Percentiles rank a stretch among this genome's conserved stretches.
Evolutionary conservation across 495 filamentous ascomycete genomes (phyloP).

Genomic region (Lasiosphaeria hispida): DNA sequence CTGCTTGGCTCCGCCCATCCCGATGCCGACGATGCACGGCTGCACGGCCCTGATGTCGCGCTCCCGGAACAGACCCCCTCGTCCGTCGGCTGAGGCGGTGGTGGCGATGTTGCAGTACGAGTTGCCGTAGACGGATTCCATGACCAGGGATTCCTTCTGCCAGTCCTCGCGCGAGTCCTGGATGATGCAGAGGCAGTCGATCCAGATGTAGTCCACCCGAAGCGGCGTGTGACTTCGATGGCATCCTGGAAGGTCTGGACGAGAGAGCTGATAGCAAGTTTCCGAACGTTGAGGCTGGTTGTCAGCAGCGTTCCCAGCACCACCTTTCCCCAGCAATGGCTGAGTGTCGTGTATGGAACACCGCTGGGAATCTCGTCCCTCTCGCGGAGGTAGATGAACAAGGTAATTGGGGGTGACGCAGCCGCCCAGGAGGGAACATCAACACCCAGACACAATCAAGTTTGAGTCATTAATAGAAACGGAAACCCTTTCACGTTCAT

Average conservation of each 20-base stretch:
- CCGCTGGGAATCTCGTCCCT: too few relatives aligned
- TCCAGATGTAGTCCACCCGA: slow-evolving; percentile 24
- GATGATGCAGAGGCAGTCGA: slow-evolving; percentile 23
- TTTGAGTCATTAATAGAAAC: too few relatives aligned
- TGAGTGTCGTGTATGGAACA: too few relatives aligned
- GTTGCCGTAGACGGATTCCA: slow-evolving; percentile 21
- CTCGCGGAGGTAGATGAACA: too few relatives aligned
- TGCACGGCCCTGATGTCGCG: background rate
- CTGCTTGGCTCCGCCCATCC: background rate
- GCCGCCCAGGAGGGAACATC: too few relatives aligned
- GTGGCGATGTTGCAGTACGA: slow-evolving; percentile 22
- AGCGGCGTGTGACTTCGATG: slow-evolving; percentile 3
- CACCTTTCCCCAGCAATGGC: too few relatives aligned
- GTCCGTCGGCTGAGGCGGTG: background rate
- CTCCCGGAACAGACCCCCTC: background rate
- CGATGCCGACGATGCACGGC: background rate
- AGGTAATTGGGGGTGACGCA: too few relatives aligned
- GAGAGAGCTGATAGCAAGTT: too few relatives aligned
- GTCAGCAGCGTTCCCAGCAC: too few relatives aligned
- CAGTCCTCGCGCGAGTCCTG: slow-evolving; percentile 16
- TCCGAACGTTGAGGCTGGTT: too few relatives aligned
- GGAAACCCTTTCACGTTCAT: too few relatives aligned
- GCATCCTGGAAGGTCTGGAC: slow-evolving; percentile 5
- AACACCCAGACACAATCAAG: too few relatives aligned
- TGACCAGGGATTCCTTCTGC: slow-evolving; percentile 12